Evolutionary conservation across 805 yeast species (phyloP), one percentile per base, ranked within the genome.

Genomic region (Lipomyces orientalis): DNA sequence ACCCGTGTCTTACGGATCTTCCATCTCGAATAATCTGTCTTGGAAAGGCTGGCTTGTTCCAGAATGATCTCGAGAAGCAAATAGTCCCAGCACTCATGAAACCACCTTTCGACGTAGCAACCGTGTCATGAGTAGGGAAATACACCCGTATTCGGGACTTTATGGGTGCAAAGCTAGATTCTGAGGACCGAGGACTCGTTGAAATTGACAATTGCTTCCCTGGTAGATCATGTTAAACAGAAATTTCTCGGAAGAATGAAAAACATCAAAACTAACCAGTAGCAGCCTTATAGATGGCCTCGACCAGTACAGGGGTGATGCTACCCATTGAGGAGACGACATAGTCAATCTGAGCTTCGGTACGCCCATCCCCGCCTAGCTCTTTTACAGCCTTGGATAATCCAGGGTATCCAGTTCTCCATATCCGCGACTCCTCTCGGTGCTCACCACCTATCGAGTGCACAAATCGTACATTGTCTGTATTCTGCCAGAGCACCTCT

Each of bases 391-490:
- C 68, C 22, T n/a, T 31, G 10, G 69, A 33, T n/a, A 68, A 52
- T 2, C 67, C 67, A 7, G 66, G 58, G 54, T 34, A 65, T 9
- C 71, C 71, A 4, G 71, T 68, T 31, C 67, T 37, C 51, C 59
- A 29, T 8, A 68, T 65, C 19, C 56, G 31, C 4, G 37, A 25
- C n/a, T 60, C 61, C 14, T 49, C 60, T n/a, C 61, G 39, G 34
- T 56, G 56, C 34, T 60, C 69, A 34, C 75, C 75, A 16, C 73
- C 75, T 19, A 71, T 69, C 14, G 75, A 61, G 62, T 73, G 75
- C 25, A 73, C 68, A 52, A 73, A 73, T n/a, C 73, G 61, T 8
- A 73, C 71, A 31, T 68, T 61, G n/a, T 68, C 70, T 1, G 66
- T 59, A 7, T 64, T 55, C 43, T 60, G 34, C 74, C 74, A 73